These are phyloP conservation scores for Phytopythium montanum DNA, from an alignment of 352 stramenopile genomes.

Conservation along the genomic window DNA sequence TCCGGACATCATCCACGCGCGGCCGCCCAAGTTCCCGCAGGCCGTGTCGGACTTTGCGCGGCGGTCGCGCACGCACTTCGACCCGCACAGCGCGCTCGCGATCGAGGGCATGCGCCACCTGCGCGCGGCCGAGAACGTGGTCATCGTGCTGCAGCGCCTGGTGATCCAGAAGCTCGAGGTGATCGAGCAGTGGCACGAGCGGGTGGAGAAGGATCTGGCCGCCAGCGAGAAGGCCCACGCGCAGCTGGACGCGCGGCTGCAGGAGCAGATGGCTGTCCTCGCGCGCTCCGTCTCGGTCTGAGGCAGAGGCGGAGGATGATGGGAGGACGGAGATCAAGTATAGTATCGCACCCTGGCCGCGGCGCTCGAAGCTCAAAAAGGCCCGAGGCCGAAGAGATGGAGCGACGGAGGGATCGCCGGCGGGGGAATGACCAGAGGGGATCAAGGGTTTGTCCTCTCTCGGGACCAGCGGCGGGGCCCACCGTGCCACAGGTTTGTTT, in stretches of 20 bases:
- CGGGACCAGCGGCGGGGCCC: neutral
- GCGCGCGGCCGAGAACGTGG: constrained; percentile 69
- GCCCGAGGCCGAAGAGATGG: too few relatives aligned
- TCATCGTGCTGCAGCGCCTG: constrained; percentile 78
- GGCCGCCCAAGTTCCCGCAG: constrained; percentile 61
- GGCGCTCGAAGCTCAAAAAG: too few relatives aligned
- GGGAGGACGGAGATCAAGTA: constrained; percentile 4
- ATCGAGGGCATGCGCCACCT: constrained; percentile 80
- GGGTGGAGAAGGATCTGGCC: constrained; percentile 61
- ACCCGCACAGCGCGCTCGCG: constrained; percentile 51
- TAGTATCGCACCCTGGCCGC: constrained; percentile 5
- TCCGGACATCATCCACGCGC: constrained; percentile 39
- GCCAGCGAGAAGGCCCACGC: constrained; percentile 50
- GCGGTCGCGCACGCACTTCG: constrained; percentile 42
- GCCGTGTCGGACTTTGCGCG: constrained; percentile 57
- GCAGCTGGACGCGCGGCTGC: constrained; percentile 58
- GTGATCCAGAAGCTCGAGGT: constrained; percentile 81
- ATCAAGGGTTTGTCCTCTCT: constrained; percentile 2
- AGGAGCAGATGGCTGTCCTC: constrained; percentile 64
- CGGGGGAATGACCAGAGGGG: neutral
- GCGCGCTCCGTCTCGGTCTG: constrained; percentile 57
- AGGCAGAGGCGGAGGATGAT: constrained; percentile 7
- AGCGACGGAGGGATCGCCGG: neutral
- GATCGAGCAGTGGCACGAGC: constrained; percentile 72
- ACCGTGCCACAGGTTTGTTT: neutral